Percentiles rank a stretch among this genome's conserved stretches.
These are phyloP conservation scores for Xylaria grammica DNA, from an alignment of 495 filamentous ascomycete genomes.

Conservation along the genomic window DNA sequence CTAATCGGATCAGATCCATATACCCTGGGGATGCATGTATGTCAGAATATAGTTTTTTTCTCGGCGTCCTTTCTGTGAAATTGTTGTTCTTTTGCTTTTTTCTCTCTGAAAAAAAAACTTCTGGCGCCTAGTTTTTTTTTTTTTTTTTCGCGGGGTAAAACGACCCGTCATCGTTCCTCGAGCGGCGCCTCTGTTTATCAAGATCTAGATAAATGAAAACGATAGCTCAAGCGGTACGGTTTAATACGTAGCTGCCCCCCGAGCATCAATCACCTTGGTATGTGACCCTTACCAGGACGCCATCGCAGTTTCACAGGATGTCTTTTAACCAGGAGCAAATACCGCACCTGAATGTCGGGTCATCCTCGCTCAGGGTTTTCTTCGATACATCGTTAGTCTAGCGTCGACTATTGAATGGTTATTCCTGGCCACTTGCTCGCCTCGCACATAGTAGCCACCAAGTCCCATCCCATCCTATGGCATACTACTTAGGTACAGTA, in stretches of 20 bases:
- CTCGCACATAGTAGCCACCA: too few species aligned
- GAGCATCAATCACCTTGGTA: not conserved
- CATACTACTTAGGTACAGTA: too few species aligned
- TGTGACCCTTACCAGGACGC: not conserved
- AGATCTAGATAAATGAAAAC: not conserved
- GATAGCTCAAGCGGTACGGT: not conserved
- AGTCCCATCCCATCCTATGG: too few species aligned
- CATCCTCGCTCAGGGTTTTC: not conserved
- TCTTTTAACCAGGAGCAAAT: not conserved
- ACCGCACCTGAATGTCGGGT: not conserved
- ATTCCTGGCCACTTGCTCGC: not conserved
- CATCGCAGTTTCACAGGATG: not conserved
- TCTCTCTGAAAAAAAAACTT: not conserved
- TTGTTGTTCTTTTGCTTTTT: not conserved
- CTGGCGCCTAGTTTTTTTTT: not conserved
- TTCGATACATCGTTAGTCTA: not conserved
- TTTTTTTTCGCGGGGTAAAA: not conserved
- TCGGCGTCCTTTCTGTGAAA: not conserved
- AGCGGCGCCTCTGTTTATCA: not conserved
- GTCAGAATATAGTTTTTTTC: slow-evolving; percentile 16
- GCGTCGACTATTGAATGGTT: not conserved
- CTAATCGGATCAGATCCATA: not conserved
- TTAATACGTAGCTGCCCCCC: not conserved
- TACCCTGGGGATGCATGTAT: slow-evolving; percentile 4
- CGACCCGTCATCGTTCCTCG: not conserved